Evolutionary conservation across 2,329 filamentous ascomycete species (phyloP).

Genomic region (Tympanopsis confertula): DNA sequence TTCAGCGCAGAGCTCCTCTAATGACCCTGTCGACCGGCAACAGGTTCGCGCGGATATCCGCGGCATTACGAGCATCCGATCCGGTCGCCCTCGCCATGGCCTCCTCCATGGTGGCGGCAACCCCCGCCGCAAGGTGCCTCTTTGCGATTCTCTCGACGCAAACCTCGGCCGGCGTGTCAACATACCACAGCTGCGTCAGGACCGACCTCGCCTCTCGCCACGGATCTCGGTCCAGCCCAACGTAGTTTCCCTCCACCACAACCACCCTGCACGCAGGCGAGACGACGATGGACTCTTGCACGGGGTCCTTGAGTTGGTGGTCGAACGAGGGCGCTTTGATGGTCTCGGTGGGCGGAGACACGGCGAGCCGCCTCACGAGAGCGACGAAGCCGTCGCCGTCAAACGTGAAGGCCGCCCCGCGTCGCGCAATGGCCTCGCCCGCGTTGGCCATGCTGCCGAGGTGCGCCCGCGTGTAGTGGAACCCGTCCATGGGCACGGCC

Average conservation of each 20-base stretch:
- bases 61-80: neutral
- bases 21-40: neutral
- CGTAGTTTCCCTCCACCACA: neutral
- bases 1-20: neutral
- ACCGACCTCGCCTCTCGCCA: neutral
- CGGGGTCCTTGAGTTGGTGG: neutral
- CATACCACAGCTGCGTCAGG: neutral
- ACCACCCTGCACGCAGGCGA: neutral
- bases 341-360: neutral
- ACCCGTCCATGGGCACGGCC: slow-evolving; percentile 22
- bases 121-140: neutral
- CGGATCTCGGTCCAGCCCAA: neutral
- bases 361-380: slow-evolving; percentile 9
- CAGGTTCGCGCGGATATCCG: neutral
- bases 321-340: neutral
- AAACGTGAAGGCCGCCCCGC: slow-evolving; percentile 24
- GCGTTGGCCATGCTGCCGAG: slow-evolving; percentile 17
- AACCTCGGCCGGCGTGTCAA: neutral
- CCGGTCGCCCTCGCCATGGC: neutral
- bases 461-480: slow-evolving; percentile 16
- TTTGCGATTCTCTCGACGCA: neutral
- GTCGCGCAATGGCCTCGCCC: slow-evolving; percentile 17
- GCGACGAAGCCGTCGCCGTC: slow-evolving; percentile 14
- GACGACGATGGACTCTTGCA: neutral
- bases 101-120: neutral